Evolutionary conservation across 2,329 filamentous ascomycete species (phyloP).

Genomic region (Ophiobolus disseminans): DNA sequence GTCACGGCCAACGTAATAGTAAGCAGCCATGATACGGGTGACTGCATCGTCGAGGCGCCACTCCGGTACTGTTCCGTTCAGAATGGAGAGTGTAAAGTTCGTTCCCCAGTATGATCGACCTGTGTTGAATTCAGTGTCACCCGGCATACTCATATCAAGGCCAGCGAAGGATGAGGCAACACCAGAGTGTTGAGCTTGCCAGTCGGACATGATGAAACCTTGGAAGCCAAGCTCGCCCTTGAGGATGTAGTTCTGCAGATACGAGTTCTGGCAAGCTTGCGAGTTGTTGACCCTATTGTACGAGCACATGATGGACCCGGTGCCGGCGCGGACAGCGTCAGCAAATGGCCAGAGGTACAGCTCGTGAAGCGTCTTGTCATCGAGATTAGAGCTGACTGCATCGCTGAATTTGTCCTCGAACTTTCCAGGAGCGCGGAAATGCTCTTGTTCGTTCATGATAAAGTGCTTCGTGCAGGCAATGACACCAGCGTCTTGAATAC

Average conservation of each 20-base stretch:
- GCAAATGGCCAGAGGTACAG: conserved; percentile 67
- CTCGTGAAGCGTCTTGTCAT: conserved; percentile 70
- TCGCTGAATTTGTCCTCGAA: conserved; percentile 68
- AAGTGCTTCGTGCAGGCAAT: conserved; percentile 76
- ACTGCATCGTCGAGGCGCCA: conserved; percentile 93
- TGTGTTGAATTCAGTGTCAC: conserved; percentile 78
- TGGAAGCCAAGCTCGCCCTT: conserved; percentile 84
- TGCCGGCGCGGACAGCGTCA: conserved; percentile 59
- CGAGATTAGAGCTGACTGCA: conserved; percentile 65
- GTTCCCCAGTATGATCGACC: conserved; percentile 80
- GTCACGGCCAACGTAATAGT: conserved; percentile 68
- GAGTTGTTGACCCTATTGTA: conserved; percentile 84
- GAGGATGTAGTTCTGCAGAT: conserved; percentile 75
- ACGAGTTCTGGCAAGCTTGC: conserved; percentile 80
- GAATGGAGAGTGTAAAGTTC: conserved; percentile 84
- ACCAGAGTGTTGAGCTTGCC: conserved; percentile 76
- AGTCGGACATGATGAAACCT: conserved; percentile 67
- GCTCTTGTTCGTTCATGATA: conserved; percentile 67
- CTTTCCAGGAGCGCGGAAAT: conserved; percentile 69
- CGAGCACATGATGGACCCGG: conserved; percentile 63
- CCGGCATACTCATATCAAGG: conserved; percentile 84
- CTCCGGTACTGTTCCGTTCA: conserved; percentile 88
- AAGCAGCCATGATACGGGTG: conserved; percentile 76
- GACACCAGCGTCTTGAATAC: conserved; percentile 81
- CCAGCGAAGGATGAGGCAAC: conserved; percentile 72